Percentiles rank a stretch among this genome's conserved stretches.
These are phyloP conservation scores for Cercospora sp. DNA, from an alignment of 2,329 filamentous ascomycete genomes.

Conservation along the genomic window DNA sequence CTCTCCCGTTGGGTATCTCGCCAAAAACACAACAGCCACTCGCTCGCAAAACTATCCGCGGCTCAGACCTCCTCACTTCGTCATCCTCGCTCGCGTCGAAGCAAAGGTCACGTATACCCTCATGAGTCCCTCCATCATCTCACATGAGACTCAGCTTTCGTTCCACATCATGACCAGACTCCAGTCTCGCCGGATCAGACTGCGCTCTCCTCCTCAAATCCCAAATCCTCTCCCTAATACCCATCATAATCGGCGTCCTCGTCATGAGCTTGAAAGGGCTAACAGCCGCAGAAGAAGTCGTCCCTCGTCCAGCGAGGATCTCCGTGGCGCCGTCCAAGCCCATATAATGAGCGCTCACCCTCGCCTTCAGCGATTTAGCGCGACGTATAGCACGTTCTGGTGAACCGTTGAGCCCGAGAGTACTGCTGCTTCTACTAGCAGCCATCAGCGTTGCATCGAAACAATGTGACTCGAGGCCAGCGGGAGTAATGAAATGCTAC, in stretches of 20 bases:
- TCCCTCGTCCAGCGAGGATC: slow-evolving; percentile 9
- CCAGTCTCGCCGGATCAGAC: slow-evolving; percentile 29
- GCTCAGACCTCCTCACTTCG: not conserved
- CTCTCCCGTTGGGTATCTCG: slow-evolving; percentile 3
- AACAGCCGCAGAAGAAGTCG: not conserved
- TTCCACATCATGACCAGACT: slow-evolving; percentile 5
- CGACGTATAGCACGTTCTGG: slow-evolving; percentile 18
- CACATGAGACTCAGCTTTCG: not conserved
- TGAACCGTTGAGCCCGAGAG: not conserved
- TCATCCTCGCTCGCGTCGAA: no score
- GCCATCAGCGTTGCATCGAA: slow-evolving; percentile 8
- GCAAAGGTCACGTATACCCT: not conserved
- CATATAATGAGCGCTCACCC: slow-evolving; percentile 11
- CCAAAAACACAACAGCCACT: not conserved
- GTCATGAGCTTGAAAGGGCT: slow-evolving; percentile 11
- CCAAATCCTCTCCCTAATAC: slow-evolving; percentile 26
- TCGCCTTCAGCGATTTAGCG: slow-evolving; percentile 13
- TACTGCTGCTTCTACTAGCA: slow-evolving; percentile 4
- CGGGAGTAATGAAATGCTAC: slow-evolving; percentile 30
- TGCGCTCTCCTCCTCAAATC: slow-evolving; percentile 28
- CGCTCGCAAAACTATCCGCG: not conserved
- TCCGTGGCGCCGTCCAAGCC: slow-evolving; percentile 24
- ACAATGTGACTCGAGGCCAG: slow-evolving; percentile 9
- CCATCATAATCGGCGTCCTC: slow-evolving; percentile 24
- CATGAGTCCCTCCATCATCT: not conserved